Percentiles rank a stretch among this genome's conserved stretches.
Evolutionary conservation across 1,284 basidiomycete species (phyloP).

Genomic region (Blastosporella zonata): DNA sequence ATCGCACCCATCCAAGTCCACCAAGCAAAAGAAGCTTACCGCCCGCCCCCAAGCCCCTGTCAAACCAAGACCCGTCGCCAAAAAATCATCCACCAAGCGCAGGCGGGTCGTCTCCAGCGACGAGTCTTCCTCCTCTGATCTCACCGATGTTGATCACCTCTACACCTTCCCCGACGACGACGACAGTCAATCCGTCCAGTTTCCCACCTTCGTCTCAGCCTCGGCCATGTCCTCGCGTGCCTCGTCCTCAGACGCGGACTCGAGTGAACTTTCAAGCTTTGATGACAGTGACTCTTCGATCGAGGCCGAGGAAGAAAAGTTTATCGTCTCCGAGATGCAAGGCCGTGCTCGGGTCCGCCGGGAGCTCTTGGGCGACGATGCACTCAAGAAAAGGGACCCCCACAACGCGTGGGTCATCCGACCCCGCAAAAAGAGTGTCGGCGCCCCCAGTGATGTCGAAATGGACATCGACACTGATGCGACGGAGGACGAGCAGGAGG

Average conservation of each 20-base stretch:
- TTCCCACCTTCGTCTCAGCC: constrained; percentile 71
- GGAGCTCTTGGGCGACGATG: constrained; percentile 53
- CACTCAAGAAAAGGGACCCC: constrained; percentile 42
- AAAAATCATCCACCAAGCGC: constrained; percentile 34
- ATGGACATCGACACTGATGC: constrained; percentile 54
- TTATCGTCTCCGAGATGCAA: constrained; percentile 47
- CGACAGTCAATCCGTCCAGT: constrained; percentile 37
- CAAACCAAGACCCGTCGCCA: constrained; percentile 38
- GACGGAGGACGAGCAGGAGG: constrained; percentile 51
- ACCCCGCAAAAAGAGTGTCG: constrained; percentile 65
- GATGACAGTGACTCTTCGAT: constrained; percentile 54
- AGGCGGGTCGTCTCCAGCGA: constrained; percentile 32
- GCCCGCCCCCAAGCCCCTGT: constrained; percentile 29
- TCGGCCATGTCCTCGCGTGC: constrained; percentile 45
- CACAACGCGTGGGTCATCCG: constrained; percentile 66
- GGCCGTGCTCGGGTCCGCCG: constrained; percentile 51
- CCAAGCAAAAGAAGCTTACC: constrained; percentile 31
- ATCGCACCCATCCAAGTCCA: constrained; percentile 27
- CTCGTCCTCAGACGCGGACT: constrained; percentile 39
- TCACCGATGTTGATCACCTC: constrained; percentile 35
- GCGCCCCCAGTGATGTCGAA: constrained; percentile 53
- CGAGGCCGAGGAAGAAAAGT: constrained; percentile 60
- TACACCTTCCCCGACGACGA: constrained; percentile 27
- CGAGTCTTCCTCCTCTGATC: constrained; percentile 28
- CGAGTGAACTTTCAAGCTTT: constrained; percentile 35